Conservation (phyloP, 2,329 filamentous ascomycete species). For the Zymoseptoria brevis region DNA sequence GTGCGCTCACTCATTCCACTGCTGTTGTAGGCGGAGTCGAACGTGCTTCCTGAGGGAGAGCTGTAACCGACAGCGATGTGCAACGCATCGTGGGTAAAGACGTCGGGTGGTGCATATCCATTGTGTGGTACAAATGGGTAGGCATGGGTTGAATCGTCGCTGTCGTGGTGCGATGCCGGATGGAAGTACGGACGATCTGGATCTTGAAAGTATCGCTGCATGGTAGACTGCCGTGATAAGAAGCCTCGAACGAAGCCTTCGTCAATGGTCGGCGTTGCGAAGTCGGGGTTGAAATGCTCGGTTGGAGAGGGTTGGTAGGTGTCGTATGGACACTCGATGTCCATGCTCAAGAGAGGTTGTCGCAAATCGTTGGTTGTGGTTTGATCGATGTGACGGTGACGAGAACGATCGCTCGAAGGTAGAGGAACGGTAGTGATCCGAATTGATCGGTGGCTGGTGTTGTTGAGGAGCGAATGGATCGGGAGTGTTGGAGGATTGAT, state of each 20-base stretch:
- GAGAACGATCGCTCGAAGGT: not conserved
- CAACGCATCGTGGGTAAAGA: not conserved
- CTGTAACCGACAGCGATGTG: not conserved
- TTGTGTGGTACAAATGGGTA: not conserved
- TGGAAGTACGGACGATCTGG: conserved; percentile 1
- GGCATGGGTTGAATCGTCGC: not conserved
- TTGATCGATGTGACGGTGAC: not conserved
- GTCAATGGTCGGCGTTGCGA: not conserved
- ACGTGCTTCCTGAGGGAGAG: conserved; percentile 6
- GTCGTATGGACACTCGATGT: not conserved
- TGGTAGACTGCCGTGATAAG: not conserved
- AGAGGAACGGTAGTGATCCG: too few species aligned
- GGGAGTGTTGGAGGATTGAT: not conserved
- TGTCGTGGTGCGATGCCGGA: not conserved
- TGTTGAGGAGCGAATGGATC: not conserved
- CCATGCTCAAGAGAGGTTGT: not conserved
- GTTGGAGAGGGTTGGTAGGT: not conserved
- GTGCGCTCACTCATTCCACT: conserved; percentile 4
- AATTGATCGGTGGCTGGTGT: not conserved
- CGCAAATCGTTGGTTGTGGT: not conserved
- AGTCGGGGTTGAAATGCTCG: not conserved
- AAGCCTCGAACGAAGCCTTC: not conserved
- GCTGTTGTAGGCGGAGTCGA: conserved; percentile 5
- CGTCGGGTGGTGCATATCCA: not conserved
- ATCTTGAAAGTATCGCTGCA: conserved; percentile 3